A percentile compares a stretch with the other conserved stretches of the same genome.
Conservation (phyloP, 2,329 filamentous ascomycete species). For the Aspergillus sp. region DNA sequence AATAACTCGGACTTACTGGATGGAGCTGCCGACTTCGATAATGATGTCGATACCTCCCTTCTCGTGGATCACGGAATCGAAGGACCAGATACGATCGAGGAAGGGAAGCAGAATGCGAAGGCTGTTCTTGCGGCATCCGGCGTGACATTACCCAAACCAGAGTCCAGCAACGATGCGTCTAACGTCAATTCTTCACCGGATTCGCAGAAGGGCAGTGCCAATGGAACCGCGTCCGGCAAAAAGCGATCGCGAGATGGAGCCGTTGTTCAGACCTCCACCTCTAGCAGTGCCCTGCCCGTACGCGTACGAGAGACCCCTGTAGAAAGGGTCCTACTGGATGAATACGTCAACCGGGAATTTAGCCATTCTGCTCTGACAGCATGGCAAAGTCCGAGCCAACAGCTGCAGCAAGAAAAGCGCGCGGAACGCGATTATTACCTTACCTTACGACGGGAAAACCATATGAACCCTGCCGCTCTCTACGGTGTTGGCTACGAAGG, state of each 20-base stretch:
- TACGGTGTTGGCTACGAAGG: conserved; percentile 78
- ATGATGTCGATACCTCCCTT: conserved; percentile 22
- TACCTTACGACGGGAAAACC: conserved; percentile 59
- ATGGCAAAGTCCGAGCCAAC: conserved; percentile 54
- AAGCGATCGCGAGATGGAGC: conserved; percentile 63
- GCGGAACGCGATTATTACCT: conserved; percentile 71
- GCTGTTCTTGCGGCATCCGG: conserved; percentile 57
- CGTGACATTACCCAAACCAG: conserved; percentile 27
- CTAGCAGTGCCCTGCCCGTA: conserved; percentile 28
- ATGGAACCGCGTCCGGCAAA: conserved; percentile 52
- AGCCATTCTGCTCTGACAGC: conserved; percentile 56
- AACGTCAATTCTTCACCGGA: conserved; percentile 27
- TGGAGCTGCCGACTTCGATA: conserved; percentile 19
- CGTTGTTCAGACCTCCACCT: conserved; percentile 46
- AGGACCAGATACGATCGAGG: conserved; percentile 50
- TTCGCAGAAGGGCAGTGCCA: conserved; percentile 41
- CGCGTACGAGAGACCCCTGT: conserved; percentile 44
- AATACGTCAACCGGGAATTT: conserved; percentile 66
- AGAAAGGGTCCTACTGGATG: conserved; percentile 57
- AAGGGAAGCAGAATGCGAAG: conserved; percentile 62
- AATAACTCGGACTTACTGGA: conserved; percentile 27
- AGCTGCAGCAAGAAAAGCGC: conserved; percentile 62
- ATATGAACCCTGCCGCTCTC: conserved; percentile 57
- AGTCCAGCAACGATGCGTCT: conserved; percentile 30
- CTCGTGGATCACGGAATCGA: conserved; percentile 27